Conservation (phyloP, 1,284 basidiomycete species). For the Ustanciosporium gigantosporum region DNA sequence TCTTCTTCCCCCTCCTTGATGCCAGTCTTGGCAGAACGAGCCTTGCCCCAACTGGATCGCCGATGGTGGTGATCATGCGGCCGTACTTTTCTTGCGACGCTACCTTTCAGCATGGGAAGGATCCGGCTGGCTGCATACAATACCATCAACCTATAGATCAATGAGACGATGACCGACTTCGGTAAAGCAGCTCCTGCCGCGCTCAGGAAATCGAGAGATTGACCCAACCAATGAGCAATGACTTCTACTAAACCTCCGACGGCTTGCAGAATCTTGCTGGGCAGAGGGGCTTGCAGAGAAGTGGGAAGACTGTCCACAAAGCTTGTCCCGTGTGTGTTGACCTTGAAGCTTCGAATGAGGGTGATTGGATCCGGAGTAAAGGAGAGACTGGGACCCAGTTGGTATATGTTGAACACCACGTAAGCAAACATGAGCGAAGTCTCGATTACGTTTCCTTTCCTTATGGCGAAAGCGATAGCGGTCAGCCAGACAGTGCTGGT, state of each 20-base stretch:
- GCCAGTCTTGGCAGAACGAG: constrained; percentile 1
- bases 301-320: constrained; percentile 25
- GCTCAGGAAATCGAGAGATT: constrained; percentile 44
- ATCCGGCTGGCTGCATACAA: constrained; percentile 57
- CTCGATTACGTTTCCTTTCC: constrained; percentile 59
- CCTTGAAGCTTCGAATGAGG: constrained; percentile 56
- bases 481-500: constrained; percentile 56
- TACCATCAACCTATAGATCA: constrained; percentile 56
- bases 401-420: constrained; percentile 58
- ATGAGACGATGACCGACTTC: constrained; percentile 52
- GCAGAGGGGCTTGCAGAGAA: constrained; percentile 15
- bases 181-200: constrained; percentile 53
- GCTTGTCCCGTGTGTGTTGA: constrained; percentile 22
- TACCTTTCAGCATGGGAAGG: constrained; percentile 47
- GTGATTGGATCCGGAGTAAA: constrained; percentile 56
- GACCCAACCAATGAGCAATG: constrained; percentile 44
- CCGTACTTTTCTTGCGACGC: constrained; percentile 4
- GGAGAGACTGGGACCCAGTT: constrained; percentile 46
- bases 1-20: background rate
- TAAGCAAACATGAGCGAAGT: constrained; percentile 58
- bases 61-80: background rate
- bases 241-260: constrained; percentile 33
- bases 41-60: constrained; percentile 15
- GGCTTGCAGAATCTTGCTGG: constrained; percentile 32
- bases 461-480: constrained; percentile 57